phyloP scores from a whole-genome alignment of 1,284 basidiomycete genomes.

The Cutaneotrichosporon spelunceum region DNA sequence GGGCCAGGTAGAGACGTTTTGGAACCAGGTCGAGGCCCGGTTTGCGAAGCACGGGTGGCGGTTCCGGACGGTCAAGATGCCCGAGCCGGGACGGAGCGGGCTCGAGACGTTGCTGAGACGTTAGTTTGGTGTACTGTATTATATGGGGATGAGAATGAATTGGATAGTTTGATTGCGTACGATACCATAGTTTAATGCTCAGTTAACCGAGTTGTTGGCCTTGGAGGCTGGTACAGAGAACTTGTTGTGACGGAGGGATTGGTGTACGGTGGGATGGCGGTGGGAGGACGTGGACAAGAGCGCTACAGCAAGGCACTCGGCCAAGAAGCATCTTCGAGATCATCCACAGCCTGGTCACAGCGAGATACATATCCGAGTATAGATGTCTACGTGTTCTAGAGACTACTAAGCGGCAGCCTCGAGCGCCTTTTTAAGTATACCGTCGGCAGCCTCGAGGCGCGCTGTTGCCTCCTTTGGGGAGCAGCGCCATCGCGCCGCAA shows the following conservation, averaged over 20 bases:
- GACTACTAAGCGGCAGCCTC: neutral
- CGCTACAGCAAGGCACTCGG: too few species aligned
- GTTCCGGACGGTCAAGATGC: constrained; percentile 13
- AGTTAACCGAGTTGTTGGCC: too few species aligned
- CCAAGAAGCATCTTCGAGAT: neutral
- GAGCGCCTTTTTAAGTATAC: constrained; percentile 21
- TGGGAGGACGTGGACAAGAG: too few species aligned
- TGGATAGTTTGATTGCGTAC: neutral
- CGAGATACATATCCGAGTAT: neutral
- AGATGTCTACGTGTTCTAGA: neutral
- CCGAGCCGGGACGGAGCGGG: constrained; percentile 17
- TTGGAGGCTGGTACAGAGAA: too few species aligned
- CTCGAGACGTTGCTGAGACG: constrained; percentile 9
- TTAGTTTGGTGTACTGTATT: neutral
- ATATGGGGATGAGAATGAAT: neutral
- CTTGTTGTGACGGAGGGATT: too few species aligned
- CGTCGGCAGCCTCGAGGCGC: constrained; percentile 15
- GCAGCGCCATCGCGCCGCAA: constrained; percentile 23
- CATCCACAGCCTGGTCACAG: neutral
- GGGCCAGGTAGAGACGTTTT: constrained; percentile 16
- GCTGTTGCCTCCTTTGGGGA: constrained; percentile 12
- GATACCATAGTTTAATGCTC: too few species aligned
- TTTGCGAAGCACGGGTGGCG: constrained; percentile 19
- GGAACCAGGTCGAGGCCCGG: constrained; percentile 11
- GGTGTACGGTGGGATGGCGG: too few species aligned